phyloP scores from a whole-genome alignment of 2,329 filamentous ascomycete genomes.

The Penicillium freii region DNA sequence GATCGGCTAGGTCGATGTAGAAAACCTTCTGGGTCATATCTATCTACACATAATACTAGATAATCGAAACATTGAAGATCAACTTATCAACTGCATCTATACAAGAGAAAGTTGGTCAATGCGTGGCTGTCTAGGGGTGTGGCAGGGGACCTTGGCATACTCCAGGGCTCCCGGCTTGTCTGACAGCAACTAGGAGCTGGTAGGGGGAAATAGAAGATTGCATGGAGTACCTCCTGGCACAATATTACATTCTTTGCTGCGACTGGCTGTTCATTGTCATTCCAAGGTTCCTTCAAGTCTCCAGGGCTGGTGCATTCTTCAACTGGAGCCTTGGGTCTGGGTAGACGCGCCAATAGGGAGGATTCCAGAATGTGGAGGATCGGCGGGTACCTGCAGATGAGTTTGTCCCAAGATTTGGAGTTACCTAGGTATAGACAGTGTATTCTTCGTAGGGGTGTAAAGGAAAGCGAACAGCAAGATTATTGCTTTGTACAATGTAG shows the following conservation, averaged over 20 bases:
- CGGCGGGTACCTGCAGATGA: constrained; percentile 1
- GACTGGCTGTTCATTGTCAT: not conserved
- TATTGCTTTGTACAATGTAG: not conserved
- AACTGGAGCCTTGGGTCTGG: not conserved
- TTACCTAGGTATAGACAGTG: too few species aligned
- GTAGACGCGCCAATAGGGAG: constrained; percentile 1
- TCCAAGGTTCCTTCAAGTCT: too few species aligned
- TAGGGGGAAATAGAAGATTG: not conserved
- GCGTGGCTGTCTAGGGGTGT: not conserved
- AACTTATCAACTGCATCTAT: not conserved
- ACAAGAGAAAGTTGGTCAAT: not conserved
- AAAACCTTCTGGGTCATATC: not conserved
- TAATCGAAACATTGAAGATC: not conserved
- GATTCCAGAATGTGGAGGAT: not conserved
- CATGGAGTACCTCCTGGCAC: not conserved
- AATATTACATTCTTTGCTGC: not conserved
- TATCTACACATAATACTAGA: too few species aligned
- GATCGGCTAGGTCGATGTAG: not conserved
- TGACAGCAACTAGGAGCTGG: not conserved
- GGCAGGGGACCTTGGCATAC: not conserved
- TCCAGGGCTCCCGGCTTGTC: not conserved
- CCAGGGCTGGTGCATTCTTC: not conserved
- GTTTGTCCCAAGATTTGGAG: not conserved
- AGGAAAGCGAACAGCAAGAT: not conserved
- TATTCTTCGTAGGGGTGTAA: not conserved